Conservation (phyloP, 768 basidiomycete species). For the Crucibulum laeve region DNA sequence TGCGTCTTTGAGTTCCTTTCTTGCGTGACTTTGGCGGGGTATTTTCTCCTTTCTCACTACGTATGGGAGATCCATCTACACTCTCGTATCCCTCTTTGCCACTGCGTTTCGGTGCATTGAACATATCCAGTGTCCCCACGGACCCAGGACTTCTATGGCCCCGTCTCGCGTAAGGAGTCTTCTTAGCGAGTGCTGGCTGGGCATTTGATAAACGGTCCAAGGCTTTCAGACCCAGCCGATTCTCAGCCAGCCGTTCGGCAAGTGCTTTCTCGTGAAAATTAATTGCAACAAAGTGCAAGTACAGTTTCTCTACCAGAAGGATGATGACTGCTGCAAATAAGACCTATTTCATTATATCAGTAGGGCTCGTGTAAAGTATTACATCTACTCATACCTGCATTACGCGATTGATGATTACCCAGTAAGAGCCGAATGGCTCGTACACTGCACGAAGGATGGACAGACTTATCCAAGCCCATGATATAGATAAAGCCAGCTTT, state of each 20-base stretch:
- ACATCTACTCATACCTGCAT: constrained; percentile 48
- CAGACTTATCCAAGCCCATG: constrained; percentile 74
- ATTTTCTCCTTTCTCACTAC: constrained; percentile 12
- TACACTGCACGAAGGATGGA: constrained; percentile 56
- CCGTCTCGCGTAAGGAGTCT: constrained; percentile 34
- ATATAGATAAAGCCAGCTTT: constrained; percentile 60
- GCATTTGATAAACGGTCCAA: constrained; percentile 71
- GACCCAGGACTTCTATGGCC: constrained; percentile 40
- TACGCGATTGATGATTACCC: constrained; percentile 63
- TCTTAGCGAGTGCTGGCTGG: constrained; percentile 37
- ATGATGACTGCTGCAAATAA: constrained; percentile 41
- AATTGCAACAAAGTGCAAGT: constrained; percentile 74
- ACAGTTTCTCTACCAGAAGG: constrained; percentile 44
- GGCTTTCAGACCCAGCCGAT: constrained; percentile 63
- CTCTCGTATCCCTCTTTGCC: constrained; percentile 10
- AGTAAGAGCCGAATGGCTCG: constrained; percentile 60
- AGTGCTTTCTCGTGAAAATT: constrained; percentile 77
- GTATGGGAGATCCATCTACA: constrained; percentile 8
- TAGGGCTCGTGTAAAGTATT: not conserved
- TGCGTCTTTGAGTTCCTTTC: constrained; percentile 30
- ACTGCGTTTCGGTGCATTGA: constrained; percentile 17
- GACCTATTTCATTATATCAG: constrained; percentile 22
- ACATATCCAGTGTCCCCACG: constrained; percentile 26
- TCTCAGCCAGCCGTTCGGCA: constrained; percentile 68
- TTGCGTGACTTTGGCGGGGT: constrained; percentile 10